Percentiles rank a stretch among this genome's conserved stretches.
These are phyloP conservation scores for Phytophthora kernoviae DNA, from an alignment of 352 stramenopile genomes.

Conservation along the genomic window DNA sequence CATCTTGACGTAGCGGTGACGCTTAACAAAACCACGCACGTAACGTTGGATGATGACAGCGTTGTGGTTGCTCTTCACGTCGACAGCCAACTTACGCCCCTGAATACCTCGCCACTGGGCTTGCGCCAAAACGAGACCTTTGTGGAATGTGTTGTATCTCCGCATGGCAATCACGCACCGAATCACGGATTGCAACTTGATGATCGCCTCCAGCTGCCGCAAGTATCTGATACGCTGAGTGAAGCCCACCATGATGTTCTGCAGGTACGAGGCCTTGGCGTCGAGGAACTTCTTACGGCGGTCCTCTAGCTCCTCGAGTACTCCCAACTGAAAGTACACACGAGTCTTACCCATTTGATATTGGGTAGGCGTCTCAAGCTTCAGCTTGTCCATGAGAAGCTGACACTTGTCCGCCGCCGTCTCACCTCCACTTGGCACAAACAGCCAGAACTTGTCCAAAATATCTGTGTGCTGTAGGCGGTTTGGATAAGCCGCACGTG, in stretches of 20 bases:
- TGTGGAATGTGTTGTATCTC: constrained; percentile 84
- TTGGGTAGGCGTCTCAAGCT: constrained; percentile 68
- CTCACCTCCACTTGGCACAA: constrained; percentile 66
- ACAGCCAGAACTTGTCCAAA: constrained; percentile 84
- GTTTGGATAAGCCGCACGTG: constrained; percentile 98
- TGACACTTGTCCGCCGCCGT: constrained; percentile 71
- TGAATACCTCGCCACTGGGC: constrained; percentile 75
- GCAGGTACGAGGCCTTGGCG: constrained; percentile 76
- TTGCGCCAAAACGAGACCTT: constrained; percentile 63
- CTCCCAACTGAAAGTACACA: constrained; percentile 88
- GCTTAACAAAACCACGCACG: constrained; percentile 71
- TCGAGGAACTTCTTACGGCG: constrained; percentile 86
- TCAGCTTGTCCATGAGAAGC: constrained; percentile 82
- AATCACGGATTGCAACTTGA: constrained; percentile 87
- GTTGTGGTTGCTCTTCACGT: constrained; percentile 84
- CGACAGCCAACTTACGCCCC: constrained; percentile 62
- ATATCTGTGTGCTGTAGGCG: constrained; percentile 92
- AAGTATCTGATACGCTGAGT: constrained; percentile 79
- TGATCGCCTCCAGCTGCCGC: constrained; percentile 73
- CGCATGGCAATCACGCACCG: constrained; percentile 85
- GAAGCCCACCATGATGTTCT: constrained; percentile 83
- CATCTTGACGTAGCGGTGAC: constrained; percentile 68
- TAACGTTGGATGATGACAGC: constrained; percentile 87
- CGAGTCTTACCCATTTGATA: constrained; percentile 88
- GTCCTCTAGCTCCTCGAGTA: constrained; percentile 87